Percentiles rank a stretch among this genome's conserved stretches.
phyloP scores from a whole-genome alignment of 2,329 filamentous ascomycete genomes.

The Teratosphaeria pseudoeucalypti region DNA sequence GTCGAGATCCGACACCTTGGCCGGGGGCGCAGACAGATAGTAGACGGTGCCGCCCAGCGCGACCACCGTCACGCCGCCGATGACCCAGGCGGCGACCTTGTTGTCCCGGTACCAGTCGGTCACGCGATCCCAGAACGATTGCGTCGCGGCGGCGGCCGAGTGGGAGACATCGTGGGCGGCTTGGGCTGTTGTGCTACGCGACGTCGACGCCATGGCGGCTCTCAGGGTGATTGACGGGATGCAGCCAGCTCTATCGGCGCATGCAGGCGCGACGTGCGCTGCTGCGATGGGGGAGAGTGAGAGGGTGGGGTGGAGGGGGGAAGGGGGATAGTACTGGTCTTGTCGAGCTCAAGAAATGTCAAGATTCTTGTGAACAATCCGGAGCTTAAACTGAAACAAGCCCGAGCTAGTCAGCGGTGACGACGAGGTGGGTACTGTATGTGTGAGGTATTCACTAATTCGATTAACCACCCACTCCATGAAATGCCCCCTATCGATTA shows the following conservation, averaged over 20 bases:
- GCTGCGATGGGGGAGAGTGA: neutral
- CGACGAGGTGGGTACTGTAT: neutral
- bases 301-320: neutral
- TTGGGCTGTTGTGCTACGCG: neutral
- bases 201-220: neutral
- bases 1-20: conserved; percentile 36
- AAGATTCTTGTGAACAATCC: neutral
- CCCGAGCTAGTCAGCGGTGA: neutral
- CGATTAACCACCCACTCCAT: too few species aligned
- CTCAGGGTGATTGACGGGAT: neutral
- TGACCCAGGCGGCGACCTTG: conserved; percentile 90
- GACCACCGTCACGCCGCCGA: conserved; percentile 87
- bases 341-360: neutral
- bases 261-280: neutral
- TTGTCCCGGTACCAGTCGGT: conserved; percentile 90
- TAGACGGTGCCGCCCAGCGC: conserved; percentile 88
- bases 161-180: neutral
- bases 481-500: too few species aligned
- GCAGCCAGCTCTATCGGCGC: neutral
- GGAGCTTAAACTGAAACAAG: neutral
- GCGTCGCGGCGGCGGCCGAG: neutral
- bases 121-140: conserved; percentile 65
- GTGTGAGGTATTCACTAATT: neutral
- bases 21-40: conserved; percentile 54
- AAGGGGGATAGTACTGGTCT: neutral